phyloP scores from a whole-genome alignment of 2,329 filamentous ascomycete species.

The Aspergillus thermomutatus region DNA sequence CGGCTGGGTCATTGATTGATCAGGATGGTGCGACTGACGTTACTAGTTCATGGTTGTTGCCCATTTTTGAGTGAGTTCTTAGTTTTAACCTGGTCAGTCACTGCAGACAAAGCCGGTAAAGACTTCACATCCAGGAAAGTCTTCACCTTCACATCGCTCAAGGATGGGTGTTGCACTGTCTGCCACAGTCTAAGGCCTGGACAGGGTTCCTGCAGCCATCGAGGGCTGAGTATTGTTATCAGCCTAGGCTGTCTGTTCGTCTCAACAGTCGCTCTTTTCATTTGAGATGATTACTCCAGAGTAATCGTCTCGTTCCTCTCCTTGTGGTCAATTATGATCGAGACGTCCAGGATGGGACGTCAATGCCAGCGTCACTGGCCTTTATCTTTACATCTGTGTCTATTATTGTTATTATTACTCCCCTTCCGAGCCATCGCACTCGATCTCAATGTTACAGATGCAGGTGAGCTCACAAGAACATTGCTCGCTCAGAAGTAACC shows the following conservation, averaged over 20 bases:
- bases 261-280: background rate
- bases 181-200: background rate
- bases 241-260: too few relatives aligned
- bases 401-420: background rate
- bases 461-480: background rate
- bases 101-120: background rate
- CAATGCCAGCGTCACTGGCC: background rate
- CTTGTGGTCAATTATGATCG: background rate
- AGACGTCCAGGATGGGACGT: background rate
- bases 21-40: background rate
- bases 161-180: background rate
- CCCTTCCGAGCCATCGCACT: background rate
- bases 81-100: background rate
- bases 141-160: background rate
- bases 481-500: constrained; percentile 31
- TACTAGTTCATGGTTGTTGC: background rate
- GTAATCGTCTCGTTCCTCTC: background rate
- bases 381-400: background rate
- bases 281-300: background rate
- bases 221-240: background rate
- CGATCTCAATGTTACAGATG: constrained; percentile 7
- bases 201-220: background rate
- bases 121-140: background rate
- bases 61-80: background rate
- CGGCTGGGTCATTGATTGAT: background rate